Evolutionary conservation across 495 filamentous ascomycete genomes (phyloP), one percentile per base, ranked within the genome.

Genomic region (Aspergillus baeticus): DNA sequence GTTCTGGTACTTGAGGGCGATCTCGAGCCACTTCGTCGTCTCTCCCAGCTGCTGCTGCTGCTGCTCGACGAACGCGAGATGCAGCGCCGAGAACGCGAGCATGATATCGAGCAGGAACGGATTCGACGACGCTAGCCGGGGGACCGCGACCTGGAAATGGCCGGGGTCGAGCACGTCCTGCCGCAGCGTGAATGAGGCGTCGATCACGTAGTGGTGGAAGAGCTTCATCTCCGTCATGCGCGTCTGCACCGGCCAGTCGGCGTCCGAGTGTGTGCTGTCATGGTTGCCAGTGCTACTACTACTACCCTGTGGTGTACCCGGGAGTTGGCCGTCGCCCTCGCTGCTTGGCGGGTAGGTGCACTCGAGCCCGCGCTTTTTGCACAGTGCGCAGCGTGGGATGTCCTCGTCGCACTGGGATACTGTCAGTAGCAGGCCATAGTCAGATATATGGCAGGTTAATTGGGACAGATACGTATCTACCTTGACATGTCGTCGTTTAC

Each of bases 41-140:
- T n/a, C n/a, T n/a, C 26, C 26, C 8, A 3, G n/a, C 63, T 63
- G 20, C 73, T 64, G 17, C 64, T 60, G n/a, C n/a, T n/a, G n/a
- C 10, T 54, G 17, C 35, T 75, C 69, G 2, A 70, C n/a, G 35
- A 71, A 69, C 3, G 71, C 70, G 23, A 82, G 60, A 49, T 81
- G 78, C 31, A 79, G 58, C 5, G 78, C 73, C 5, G 77, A 70
- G 6, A 81, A 51, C 1, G 78, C 77, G 5, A 81, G 62, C 6
- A 81, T 66, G 45, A 70, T 72, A 56, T 80, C 77, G 45, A 81
- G 62, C 10, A 81, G 60, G 49, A 74, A 81, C 0, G 71, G 68
- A 55, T 74, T 69, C 0, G 69, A 57, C 17, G 73, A 69, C 1
- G 77, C 79, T 49, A 79, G 65, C 6, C 70, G 71, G 5, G 77